These are phyloP conservation scores for Trametes pubescens DNA, from an alignment of 1,284 basidiomycete species.

Conservation along the genomic window DNA sequence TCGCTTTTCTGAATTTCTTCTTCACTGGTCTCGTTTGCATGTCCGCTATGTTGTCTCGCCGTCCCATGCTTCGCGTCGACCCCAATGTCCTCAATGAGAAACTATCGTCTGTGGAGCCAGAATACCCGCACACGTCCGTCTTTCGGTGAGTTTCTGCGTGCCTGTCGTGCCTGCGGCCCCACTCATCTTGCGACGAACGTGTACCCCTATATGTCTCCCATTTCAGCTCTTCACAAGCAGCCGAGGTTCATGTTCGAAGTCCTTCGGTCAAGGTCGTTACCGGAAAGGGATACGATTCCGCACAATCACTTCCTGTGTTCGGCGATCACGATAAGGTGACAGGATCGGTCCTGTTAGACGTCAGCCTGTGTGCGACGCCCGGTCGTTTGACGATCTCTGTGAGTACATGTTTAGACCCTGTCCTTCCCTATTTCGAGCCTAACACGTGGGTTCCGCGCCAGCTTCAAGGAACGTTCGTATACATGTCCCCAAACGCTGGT, in stretches of 20 bases:
- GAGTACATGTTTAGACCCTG: slow-evolving; percentile 35
- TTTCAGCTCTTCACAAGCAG: slow-evolving; percentile 59
- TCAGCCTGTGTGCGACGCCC: slow-evolving; percentile 51
- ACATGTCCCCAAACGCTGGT: slow-evolving; percentile 47
- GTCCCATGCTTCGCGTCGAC: slow-evolving; percentile 32
- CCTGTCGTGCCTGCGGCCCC: not conserved
- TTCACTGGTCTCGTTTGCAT: slow-evolving; percentile 26
- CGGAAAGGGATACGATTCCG: slow-evolving; percentile 43
- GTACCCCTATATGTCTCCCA: not conserved
- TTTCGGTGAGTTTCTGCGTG: slow-evolving; percentile 40
- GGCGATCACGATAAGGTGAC: slow-evolving; percentile 64
- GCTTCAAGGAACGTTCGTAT: slow-evolving; percentile 72
- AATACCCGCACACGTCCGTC: slow-evolving; percentile 42
- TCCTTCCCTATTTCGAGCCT: not conserved
- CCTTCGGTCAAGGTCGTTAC: slow-evolving; percentile 60
- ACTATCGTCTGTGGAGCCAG: slow-evolving; percentile 15
- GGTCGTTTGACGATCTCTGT: slow-evolving; percentile 70
- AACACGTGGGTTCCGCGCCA: slow-evolving; percentile 36
- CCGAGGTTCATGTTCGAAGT: slow-evolving; percentile 68
- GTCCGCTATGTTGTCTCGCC: slow-evolving; percentile 29
- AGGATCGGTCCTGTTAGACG: slow-evolving; percentile 64
- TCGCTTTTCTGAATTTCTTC: slow-evolving; percentile 24
- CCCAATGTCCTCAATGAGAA: slow-evolving; percentile 22
- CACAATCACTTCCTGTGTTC: slow-evolving; percentile 62
- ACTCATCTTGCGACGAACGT: not conserved